Base-by-base conservation (phyloP, 2,329 filamentous ascomycete species). In the Colletotrichum orbiculare region DNA sequence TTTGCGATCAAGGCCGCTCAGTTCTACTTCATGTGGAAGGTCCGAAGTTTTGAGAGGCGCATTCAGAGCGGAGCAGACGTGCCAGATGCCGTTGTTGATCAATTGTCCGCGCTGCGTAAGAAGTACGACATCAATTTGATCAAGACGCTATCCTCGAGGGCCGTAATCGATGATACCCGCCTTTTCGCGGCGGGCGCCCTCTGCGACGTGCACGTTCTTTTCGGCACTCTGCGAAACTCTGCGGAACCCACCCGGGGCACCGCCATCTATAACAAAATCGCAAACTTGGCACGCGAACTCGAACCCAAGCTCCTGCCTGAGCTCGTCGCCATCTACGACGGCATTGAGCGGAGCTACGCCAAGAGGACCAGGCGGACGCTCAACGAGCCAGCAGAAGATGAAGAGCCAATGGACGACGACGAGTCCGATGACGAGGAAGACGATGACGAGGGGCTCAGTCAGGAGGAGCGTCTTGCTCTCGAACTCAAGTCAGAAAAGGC, bases 11-110 rank as follows among this genome's bases (percentile, higher is more conserved):
- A 91, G 69, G 85, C 89, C 2, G 84, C 91, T 54, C 85, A 94
- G 50, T 93, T 96, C 78, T 98, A 97, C 79, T 97, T 97, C 74
- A 93, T 97, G 88, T 99, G 96, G 96, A 95, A 96, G 74, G 86
- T 91, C 25, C 86, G 88, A 57, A 82, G 84, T 56, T 73, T 93
- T 66, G 81, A 83, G 67, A 81, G 83, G 58, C 77, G 85, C 13
- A 76, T 92, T 41, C 79, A 83, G 13, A 82, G 83, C 34, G 84
- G 87, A 47, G 83, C 81, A 4, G 84, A 79, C 56, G 77, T 93
- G 59, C 72, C 87, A 1, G 82, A 87, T 54, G 76, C 81, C 7
- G 85, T 88, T 8, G 80, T 94, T 37, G 87, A 91, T 69, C 77
- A 85, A 25, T 79, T 91, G n/a, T 83, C 84, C 8, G 72, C 82